Evolutionary conservation across 169 alveolate genomes (phyloP).

Genomic region (Babesia ovata): DNA sequence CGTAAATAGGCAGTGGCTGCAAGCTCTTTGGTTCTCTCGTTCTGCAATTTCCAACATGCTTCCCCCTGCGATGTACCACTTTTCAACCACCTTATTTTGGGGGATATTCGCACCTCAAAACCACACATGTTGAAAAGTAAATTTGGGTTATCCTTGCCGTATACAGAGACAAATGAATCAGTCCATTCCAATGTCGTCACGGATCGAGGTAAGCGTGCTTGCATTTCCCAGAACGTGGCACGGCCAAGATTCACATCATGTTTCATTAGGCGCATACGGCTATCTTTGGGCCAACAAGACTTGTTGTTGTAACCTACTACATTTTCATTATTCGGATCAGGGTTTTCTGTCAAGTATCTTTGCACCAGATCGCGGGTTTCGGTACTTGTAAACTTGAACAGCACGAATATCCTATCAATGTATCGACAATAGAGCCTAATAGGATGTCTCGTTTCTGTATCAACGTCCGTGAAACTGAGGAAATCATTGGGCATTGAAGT

Average conservation of each 20-base stretch:
- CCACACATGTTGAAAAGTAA: slow-evolving; percentile 98
- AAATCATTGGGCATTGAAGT: slow-evolving; percentile 88
- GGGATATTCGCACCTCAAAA: slow-evolving; percentile 96
- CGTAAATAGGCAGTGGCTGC: slow-evolving; percentile 97
- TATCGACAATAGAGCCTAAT: slow-evolving; percentile 96
- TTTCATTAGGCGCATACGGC: slow-evolving; percentile 98
- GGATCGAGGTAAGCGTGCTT: slow-evolving; percentile 98
- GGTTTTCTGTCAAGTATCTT: slow-evolving; percentile 98
- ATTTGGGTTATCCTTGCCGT: slow-evolving; percentile 98
- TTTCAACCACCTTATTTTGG: slow-evolving; percentile 79
- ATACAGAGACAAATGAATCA: slow-evolving; percentile 97
- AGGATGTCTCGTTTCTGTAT: slow-evolving; percentile 97
- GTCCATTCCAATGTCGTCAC: slow-evolving; percentile 96
- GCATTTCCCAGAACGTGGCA: slow-evolving; percentile 99
- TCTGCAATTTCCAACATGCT: slow-evolving; percentile 98
- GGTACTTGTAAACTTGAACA: slow-evolving; percentile 92
- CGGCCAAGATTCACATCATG: slow-evolving; percentile 98
- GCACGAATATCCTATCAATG: slow-evolving; percentile 93
- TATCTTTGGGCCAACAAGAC: slow-evolving; percentile 99
- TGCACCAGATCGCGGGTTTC: slow-evolving; percentile 97
- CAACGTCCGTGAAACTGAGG: slow-evolving; percentile 90
- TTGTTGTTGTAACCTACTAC: slow-evolving; percentile 98
- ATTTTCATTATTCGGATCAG: slow-evolving; percentile 99
- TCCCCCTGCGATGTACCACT: slow-evolving; percentile 76
- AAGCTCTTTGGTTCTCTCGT: slow-evolving; percentile 96